phyloP scores from a whole-genome alignment of 2,329 filamentous ascomycete species.

The Reticulascus tulasneorum region DNA sequence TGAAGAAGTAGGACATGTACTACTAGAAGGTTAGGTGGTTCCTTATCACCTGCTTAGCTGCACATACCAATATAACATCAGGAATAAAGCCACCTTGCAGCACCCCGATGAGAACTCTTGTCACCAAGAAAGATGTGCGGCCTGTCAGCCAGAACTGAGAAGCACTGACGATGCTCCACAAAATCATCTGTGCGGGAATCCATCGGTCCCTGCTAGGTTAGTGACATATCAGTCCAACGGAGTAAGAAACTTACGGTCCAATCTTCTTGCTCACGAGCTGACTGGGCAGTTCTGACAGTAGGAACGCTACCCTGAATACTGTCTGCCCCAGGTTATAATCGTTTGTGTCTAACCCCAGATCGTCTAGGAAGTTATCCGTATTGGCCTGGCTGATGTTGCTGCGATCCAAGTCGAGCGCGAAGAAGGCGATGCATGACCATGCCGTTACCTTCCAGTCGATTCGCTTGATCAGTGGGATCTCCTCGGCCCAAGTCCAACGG shows the following conservation, averaged over 20 bases:
- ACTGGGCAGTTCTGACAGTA: slow-evolving; percentile 56
- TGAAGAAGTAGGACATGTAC: slow-evolving; percentile 24
- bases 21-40: too few species aligned
- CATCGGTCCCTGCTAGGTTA: too few species aligned
- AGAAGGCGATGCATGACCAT: slow-evolving; percentile 18
- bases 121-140: slow-evolving; percentile 32
- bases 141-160: slow-evolving; percentile 29
- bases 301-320: slow-evolving; percentile 49
- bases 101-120: slow-evolving; percentile 33
- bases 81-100: slow-evolving; percentile 44
- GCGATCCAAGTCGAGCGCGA: slow-evolving; percentile 20
- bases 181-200: slow-evolving; percentile 21
- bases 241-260: too few species aligned
- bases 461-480: slow-evolving; percentile 22
- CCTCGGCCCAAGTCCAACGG: slow-evolving; percentile 29
- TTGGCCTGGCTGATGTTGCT: slow-evolving; percentile 21
- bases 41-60: too few species aligned
- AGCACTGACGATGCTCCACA: slow-evolving; percentile 14
- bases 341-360: slow-evolving; percentile 28
- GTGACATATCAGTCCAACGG: not conserved
- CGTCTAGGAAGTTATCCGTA: slow-evolving; percentile 32
- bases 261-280: slow-evolving; percentile 55
- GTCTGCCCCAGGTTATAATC: slow-evolving; percentile 53
- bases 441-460: slow-evolving; percentile 22
- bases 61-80: slow-evolving; percentile 17